Evolutionary conservation across 164 flowering plant species (phyloP).

Genomic region (Tetracentron sinense): DNA sequence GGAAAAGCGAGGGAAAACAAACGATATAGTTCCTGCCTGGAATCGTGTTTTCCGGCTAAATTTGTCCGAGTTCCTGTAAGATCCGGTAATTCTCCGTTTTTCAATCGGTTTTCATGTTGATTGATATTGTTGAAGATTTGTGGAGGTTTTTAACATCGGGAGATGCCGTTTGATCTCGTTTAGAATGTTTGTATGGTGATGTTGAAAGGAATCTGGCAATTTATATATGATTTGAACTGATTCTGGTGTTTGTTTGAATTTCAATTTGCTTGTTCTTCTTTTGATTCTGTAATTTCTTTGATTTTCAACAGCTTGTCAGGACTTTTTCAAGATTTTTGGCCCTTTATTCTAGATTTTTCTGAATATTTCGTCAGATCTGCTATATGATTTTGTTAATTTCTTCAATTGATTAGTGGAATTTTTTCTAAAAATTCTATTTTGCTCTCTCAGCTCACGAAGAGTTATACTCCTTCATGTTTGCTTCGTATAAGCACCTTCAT

Average conservation of each 20-base stretch:
- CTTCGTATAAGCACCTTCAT: neutral
- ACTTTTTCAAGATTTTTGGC: neutral
- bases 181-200: neutral
- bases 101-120: too few relatives aligned
- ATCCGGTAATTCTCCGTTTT: neutral
- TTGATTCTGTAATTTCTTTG: neutral
- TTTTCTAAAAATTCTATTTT: too few relatives aligned
- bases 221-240: constrained; percentile 1
- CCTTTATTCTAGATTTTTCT: neutral
- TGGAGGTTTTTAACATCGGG: neutral
- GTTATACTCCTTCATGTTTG: neutral
- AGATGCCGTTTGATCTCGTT: neutral
- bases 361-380: neutral
- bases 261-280: neutral
- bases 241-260: neutral
- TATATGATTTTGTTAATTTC: neutral
- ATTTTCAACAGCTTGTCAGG: neutral
- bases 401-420: neutral
- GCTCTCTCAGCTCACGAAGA: neutral
- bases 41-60: neutral
- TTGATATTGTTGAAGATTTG: too few relatives aligned
- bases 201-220: neutral
- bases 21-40: neutral
- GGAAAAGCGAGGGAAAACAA: neutral
- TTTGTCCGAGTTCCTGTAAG: neutral